These are phyloP conservation scores for Collybia sordida DNA, from an alignment of 768 basidiomycete species.

Conservation along the genomic window DNA sequence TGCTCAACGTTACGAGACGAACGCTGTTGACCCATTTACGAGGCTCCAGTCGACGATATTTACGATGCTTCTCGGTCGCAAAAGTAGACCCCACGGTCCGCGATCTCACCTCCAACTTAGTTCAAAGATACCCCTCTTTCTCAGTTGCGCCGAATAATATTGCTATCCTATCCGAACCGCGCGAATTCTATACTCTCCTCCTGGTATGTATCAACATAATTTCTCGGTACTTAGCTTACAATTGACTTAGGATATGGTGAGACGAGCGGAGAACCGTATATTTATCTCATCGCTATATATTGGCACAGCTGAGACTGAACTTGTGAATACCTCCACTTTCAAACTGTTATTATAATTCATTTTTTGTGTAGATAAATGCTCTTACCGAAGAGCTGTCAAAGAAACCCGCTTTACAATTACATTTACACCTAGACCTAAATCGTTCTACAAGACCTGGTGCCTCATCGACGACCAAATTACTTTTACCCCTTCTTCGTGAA, in stretches of 20 bases:
- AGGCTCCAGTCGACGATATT: neutral
- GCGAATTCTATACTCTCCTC: conserved; percentile 54
- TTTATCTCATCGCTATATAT: conserved; percentile 92
- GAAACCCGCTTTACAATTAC: conserved; percentile 63
- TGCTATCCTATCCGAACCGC: conserved; percentile 54
- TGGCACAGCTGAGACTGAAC: conserved; percentile 71
- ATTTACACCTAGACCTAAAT: conserved; percentile 80
- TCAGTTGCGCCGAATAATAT: conserved; percentile 45
- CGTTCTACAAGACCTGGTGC: conserved; percentile 75
- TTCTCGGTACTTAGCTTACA: neutral
- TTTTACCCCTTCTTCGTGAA: conserved; percentile 71
- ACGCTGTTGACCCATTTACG: conserved; percentile 1
- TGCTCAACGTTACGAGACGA: neutral
- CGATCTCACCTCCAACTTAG: conserved; percentile 34
- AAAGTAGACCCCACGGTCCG: conserved; percentile 33
- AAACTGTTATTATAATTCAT: neutral
- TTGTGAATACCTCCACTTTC: conserved; percentile 52
- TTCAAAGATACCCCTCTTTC: conserved; percentile 47
- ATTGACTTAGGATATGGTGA: conserved; percentile 64
- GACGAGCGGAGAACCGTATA: conserved; percentile 73
- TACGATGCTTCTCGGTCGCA: conserved; percentile 23
- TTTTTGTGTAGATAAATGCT: conserved; percentile 58
- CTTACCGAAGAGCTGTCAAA: conserved; percentile 57
- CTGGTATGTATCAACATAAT: conserved; percentile 34
- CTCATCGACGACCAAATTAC: conserved; percentile 61